Evolutionary conservation across 441 rosid genomes (phyloP), one percentile per base, ranked within the genome.

Genomic region (Sinapis alba): DNA sequence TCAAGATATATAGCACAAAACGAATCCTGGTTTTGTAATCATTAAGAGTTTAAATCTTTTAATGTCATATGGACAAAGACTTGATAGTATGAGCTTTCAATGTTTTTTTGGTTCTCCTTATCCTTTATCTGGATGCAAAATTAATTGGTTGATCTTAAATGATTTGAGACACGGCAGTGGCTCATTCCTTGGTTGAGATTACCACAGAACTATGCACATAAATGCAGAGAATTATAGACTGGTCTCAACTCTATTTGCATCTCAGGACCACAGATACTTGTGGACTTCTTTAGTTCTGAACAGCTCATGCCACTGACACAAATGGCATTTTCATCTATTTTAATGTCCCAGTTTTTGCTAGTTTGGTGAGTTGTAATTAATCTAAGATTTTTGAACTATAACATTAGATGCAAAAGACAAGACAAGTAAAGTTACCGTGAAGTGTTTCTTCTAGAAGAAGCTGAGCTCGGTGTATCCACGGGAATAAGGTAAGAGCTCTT

Each of bases 401-500:
- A 38, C 32, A 64, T 41, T 9, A 61, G 72, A 51, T 27, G 67
- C 62, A 34, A 59, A 61, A 16, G 50, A 61, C 15, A 30, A 32
- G 21, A 58, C 32, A 66, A 67, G 69, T 26, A 67, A 70, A 82
- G 67, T 54, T 85, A 86, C 87, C 79, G 76, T 72, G n/a, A n/a
- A n/a, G 72, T 62, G 54, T 6, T 6, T 6, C 13, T 74, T 60
- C 87, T 87, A 91, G 75, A 86, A 93, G 77, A 90, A 93, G 88
- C 86, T 91, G 57, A 96, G 87, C 66, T 90, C 97, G 3, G 94
- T 84, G 81, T 90, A 91, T 57, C 94, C 95, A 67, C 88, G 94
- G 5, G 97, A 85, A 79, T 87, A 89, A 21, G 99, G 98, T 73
- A 89, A 81, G 74, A 93, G 88, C 86, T 96, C 98, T 83, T 93